phyloP scores from a whole-genome alignment of 257 asterid species.

The Solanum chmielewskii region DNA sequence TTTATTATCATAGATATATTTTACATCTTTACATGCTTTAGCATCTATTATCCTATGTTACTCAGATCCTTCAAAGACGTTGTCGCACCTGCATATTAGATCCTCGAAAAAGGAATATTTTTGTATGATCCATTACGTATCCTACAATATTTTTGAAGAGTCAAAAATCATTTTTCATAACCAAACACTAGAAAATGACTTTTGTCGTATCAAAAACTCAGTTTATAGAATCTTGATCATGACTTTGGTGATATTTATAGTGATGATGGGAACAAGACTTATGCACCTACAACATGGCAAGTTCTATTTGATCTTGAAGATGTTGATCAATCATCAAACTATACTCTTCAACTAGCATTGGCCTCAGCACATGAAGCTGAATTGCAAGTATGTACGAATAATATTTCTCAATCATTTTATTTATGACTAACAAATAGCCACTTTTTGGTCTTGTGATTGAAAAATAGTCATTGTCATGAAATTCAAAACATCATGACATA shows the following conservation, averaged over 20 bases:
- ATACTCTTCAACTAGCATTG: constrained; percentile 57
- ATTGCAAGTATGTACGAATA: constrained; percentile 32
- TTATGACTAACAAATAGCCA: neutral
- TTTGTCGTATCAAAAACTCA: neutral
- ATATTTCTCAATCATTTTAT: neutral
- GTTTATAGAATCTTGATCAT: neutral
- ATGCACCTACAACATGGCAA: constrained; percentile 71
- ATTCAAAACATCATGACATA: neutral
- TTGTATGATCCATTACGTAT: neutral
- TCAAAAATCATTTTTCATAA: neutral
- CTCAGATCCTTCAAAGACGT: fast-evolving
- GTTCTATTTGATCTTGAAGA: constrained; percentile 37
- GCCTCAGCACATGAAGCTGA: constrained; percentile 75
- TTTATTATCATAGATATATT: neutral
- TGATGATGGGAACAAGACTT: constrained; percentile 40
- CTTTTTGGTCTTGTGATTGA: neutral
- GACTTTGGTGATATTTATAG: constrained; percentile 10
- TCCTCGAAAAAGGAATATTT: neutral
- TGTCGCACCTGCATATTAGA: neutral
- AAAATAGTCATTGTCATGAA: neutral
- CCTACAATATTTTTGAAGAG: neutral
- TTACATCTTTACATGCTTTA: neutral
- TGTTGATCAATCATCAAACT: constrained; percentile 19
- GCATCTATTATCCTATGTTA: neutral
- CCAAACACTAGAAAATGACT: neutral